phyloP scores from a whole-genome alignment of 1,284 basidiomycete species.

The Phellopilus nigrolimitatus region DNA sequence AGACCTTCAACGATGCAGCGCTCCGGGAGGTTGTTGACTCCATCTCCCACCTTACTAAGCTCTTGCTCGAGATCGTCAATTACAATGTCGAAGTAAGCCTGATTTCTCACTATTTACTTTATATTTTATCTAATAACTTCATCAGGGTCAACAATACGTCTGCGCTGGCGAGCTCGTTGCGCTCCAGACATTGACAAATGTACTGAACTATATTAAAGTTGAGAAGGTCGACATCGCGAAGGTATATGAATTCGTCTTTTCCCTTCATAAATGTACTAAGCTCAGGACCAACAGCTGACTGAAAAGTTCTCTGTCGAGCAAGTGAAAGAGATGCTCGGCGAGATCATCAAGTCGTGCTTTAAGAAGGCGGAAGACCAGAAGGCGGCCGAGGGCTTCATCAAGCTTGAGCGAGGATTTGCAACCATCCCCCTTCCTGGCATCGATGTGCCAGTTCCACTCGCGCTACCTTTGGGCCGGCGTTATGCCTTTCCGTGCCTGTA shows the following conservation, averaged over 20 bases:
- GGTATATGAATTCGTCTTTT: conserved; percentile 37
- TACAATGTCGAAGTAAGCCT: conserved; percentile 87
- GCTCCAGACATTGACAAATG: conserved; percentile 91
- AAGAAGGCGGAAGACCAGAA: conserved; percentile 77
- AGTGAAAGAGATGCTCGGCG: conserved; percentile 87
- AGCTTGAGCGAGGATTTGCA: conserved; percentile 93
- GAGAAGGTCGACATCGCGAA: conserved; percentile 96
- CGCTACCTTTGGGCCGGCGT: conserved; percentile 99
- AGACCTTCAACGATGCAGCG: conserved; percentile 88
- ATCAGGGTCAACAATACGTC: conserved; percentile 92
- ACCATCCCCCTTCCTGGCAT: conserved; percentile 96
- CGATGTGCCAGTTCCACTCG: conserved; percentile 98
- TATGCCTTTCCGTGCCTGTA: conserved; percentile 91
- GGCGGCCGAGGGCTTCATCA: conserved; percentile 83
- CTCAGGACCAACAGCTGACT: conserved; percentile 53
- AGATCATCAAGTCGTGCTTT: conserved; percentile 86
- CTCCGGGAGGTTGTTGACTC: conserved; percentile 93
- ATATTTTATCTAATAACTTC: conserved; percentile 2
- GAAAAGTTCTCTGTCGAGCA: conserved; percentile 82
- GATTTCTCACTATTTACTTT: conserved; percentile 15
- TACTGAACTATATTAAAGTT: conserved; percentile 94
- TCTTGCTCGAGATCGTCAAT: conserved; percentile 94
- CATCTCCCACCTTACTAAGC: conserved; percentile 72
- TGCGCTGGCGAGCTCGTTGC: conserved; percentile 94
- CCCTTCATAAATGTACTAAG: conserved; percentile 17